A percentile compares a stretch with the other conserved stretches of the same genome.
phyloP scores from a whole-genome alignment of 2,329 filamentous ascomycete genomes.

The Colletotrichum sublineola region DNA sequence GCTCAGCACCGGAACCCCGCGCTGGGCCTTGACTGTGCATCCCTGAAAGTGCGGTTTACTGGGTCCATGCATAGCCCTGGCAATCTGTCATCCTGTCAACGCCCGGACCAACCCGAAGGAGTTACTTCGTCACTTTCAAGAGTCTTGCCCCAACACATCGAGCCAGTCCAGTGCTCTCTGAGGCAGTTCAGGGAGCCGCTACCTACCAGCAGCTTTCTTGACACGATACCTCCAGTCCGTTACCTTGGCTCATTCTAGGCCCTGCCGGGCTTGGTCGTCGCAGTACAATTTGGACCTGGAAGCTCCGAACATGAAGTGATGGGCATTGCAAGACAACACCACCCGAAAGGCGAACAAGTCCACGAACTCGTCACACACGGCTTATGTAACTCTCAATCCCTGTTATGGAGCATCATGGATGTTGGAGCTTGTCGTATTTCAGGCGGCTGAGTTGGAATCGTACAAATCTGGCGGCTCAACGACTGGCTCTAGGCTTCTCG shows the following conservation, averaged over 20 bases:
- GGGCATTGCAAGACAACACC: background rate
- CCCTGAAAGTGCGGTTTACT: constrained; percentile 6
- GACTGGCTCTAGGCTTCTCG: constrained; percentile 48
- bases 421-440: constrained; percentile 9
- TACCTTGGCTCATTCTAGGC: background rate
- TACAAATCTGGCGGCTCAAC: constrained; percentile 47
- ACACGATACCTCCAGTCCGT: background rate
- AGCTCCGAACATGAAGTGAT: background rate
- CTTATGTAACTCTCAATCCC: background rate
- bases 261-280: background rate
- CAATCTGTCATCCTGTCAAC: constrained; percentile 27
- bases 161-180: background rate
- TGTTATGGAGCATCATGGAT: background rate
- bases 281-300: background rate
- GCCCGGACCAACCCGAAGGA: constrained; percentile 9
- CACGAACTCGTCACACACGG: too few relatives aligned
- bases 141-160: background rate
- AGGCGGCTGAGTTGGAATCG: constrained; percentile 36
- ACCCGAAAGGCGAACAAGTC: background rate
- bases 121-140: background rate
- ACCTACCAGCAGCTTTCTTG: constrained; percentile 10
- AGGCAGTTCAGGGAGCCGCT: constrained; percentile 19
- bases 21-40: constrained; percentile 9
- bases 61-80: constrained; percentile 13
- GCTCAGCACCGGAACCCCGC: constrained; percentile 31